Evolutionary conservation across 1,284 basidiomycete species (phyloP).

Genomic region (Trichosporon asahii): DNA sequence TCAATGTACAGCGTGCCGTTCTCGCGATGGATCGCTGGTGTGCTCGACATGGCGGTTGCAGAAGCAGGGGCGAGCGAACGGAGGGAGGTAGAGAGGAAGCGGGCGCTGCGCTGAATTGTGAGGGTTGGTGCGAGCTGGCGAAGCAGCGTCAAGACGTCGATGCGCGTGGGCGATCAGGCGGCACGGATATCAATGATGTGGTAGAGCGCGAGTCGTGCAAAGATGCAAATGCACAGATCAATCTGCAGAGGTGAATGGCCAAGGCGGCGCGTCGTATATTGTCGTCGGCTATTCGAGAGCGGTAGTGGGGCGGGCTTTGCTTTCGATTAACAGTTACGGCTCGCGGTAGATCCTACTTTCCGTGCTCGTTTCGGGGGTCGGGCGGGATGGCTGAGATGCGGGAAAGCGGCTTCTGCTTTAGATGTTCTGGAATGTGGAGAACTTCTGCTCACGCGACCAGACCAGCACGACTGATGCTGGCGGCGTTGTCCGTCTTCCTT

Average conservation of each 20-base stretch:
- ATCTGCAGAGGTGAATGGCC: background rate
- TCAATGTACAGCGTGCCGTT: slow-evolving; percentile 14
- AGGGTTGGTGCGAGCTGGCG: background rate
- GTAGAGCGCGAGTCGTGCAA: background rate
- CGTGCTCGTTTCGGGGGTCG: background rate
- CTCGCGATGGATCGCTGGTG: slow-evolving; percentile 10
- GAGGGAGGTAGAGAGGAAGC: background rate
- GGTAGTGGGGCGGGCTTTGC: background rate
- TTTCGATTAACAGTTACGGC: background rate
- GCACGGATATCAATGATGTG: background rate
- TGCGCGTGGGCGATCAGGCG: background rate
- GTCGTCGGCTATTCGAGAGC: background rate
- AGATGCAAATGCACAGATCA: background rate
- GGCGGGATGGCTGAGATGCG: too few species aligned
- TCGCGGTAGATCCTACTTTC: background rate
- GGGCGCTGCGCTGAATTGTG: background rate
- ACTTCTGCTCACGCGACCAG: background rate
- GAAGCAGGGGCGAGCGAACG: background rate
- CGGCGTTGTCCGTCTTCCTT: background rate
- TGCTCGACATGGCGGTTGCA: background rate
- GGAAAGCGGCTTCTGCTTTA: background rate
- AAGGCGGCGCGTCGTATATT: background rate
- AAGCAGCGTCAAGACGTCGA: background rate
- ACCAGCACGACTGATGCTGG: background rate
- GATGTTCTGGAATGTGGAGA: background rate